Conservation (phyloP, 805 yeast species). For the Wickerhamiella qilinensis region DNA sequence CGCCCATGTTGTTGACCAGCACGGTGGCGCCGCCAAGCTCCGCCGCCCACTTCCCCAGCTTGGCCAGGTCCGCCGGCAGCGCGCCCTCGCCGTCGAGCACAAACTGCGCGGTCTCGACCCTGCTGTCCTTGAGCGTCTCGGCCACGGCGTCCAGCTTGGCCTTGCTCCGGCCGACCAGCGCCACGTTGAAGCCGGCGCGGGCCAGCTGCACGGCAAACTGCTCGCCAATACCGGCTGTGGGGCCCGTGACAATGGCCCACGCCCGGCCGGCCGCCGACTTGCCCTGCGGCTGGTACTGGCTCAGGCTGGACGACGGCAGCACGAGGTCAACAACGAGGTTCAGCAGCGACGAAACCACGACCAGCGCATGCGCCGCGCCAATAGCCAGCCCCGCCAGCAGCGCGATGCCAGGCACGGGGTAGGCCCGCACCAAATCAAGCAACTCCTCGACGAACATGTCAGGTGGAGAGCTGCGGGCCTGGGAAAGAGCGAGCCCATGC, state of each 20-base stretch:
- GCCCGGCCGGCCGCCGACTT: conserved; percentile 26
- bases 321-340: conserved; percentile 8
- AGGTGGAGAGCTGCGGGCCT: too few species aligned
- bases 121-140: conserved; percentile 35
- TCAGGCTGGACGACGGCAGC: conserved; percentile 6
- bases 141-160: conserved; percentile 57
- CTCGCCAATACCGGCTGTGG: conserved; percentile 95
- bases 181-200: conserved; percentile 61
- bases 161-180: conserved; percentile 70
- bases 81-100: conserved; percentile 71
- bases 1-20: conserved; percentile 85
- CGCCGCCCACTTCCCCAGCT: conserved; percentile 30
- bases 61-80: conserved; percentile 36
- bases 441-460: not conserved
- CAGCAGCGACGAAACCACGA: conserved; percentile 1
- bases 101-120: conserved; percentile 46
- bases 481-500: too few species aligned
- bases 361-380: not conserved
- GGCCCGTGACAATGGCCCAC: conserved; percentile 97
- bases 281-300: conserved; percentile 7
- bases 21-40: conserved; percentile 32
- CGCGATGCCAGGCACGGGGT: not conserved
- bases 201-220: conserved; percentile 84
- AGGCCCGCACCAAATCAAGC: not conserved
- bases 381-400: not conserved